phyloP scores from a whole-genome alignment of 768 basidiomycete genomes.

The Nevesoporus exiguus region DNA sequence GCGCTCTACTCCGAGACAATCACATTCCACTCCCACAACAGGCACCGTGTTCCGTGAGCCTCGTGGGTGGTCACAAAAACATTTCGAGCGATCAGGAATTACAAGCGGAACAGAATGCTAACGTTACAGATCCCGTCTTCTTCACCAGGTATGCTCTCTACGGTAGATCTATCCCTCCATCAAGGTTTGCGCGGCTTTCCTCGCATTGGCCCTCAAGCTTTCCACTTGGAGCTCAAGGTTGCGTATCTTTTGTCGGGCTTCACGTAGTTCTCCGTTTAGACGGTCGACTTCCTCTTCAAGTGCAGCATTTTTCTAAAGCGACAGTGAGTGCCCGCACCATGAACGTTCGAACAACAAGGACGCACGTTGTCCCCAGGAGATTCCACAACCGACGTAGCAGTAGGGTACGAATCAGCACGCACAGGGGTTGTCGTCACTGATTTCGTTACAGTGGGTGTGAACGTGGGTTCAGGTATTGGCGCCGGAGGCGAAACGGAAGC shows the following conservation, averaged over 20 bases:
- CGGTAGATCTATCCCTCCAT: constrained; percentile 24
- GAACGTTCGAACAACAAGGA: constrained; percentile 7
- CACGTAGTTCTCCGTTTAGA: constrained; percentile 65
- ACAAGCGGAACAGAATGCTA: background rate
- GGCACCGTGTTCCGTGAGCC: background rate
- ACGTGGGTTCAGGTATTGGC: constrained; percentile 33
- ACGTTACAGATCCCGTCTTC: background rate
- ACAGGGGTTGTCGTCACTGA: constrained; percentile 20
- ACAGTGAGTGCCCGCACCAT: background rate
- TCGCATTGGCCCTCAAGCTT: constrained; percentile 67
- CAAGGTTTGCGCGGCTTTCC: constrained; percentile 69
- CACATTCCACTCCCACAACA: background rate
- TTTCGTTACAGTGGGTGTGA: constrained; percentile 31
- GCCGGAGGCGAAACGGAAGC: constrained; percentile 30
- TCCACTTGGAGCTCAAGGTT: constrained; percentile 83
- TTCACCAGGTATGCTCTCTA: constrained; percentile 2
- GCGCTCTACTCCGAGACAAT: too few relatives aligned
- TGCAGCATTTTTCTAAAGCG: constrained; percentile 15
- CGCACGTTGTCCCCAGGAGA: constrained; percentile 30
- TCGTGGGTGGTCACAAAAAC: background rate
- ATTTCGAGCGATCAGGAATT: background rate
- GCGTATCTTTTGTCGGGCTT: constrained; percentile 77
- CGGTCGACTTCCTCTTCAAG: constrained; percentile 58
- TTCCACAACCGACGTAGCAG: background rate
- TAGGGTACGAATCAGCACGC: constrained; percentile 15